These are phyloP conservation scores for Serendipita vermifera DNA, from an alignment of 768 basidiomycete genomes.

Conservation along the genomic window DNA sequence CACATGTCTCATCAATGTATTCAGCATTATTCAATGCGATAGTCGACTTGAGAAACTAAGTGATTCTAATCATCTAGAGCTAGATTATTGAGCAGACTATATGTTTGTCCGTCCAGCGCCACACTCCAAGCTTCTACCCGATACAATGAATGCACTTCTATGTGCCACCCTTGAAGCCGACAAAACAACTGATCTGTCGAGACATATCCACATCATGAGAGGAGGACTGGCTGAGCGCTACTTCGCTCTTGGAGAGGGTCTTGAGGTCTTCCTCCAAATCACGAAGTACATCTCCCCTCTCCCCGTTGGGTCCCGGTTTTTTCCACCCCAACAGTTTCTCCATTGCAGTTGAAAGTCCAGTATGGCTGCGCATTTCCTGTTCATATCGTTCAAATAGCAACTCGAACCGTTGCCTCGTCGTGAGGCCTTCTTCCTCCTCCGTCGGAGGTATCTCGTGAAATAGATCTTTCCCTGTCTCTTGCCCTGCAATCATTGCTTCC, in stretches of 20 bases:
- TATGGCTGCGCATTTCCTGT: background rate
- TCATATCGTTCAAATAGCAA: slow-evolving; percentile 4
- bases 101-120: no score
- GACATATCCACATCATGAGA: background rate
- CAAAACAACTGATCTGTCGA: background rate
- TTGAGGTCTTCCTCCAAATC: background rate
- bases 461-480: background rate
- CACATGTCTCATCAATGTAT: slow-evolving; percentile 3
- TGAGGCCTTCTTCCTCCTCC: background rate
- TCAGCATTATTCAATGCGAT: no score
- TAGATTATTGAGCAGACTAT: no score
- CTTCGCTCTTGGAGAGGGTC: background rate
- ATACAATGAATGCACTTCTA: no score
- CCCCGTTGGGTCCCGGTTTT: background rate
- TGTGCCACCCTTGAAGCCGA: no score
- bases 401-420: background rate
- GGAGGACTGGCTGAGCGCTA: background rate
- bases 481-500: background rate
- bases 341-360: background rate
- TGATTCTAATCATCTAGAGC: no score
- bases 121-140: no score
- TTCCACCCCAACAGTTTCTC: background rate
- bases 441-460: background rate
- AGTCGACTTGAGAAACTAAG: no score
- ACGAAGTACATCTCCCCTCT: background rate